phyloP scores from a whole-genome alignment of 1,284 basidiomycete genomes.

The Leccinum subspadiceum region DNA sequence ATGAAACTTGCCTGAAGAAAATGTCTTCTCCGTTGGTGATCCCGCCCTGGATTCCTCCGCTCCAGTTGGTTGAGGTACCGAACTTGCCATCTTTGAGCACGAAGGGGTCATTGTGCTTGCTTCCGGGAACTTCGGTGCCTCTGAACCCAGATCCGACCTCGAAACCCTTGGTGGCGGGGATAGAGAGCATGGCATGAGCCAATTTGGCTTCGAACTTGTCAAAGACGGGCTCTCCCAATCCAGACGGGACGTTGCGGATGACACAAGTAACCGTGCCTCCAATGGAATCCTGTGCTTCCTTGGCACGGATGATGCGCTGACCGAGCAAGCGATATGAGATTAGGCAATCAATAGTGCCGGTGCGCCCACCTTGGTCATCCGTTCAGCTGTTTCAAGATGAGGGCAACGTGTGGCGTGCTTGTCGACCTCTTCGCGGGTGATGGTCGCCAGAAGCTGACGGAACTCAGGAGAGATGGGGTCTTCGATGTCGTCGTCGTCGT shows the following conservation, averaged over 20 bases:
- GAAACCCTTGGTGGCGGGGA: constrained; percentile 98
- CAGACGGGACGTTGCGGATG: constrained; percentile 85
- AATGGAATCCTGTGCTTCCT: constrained; percentile 90
- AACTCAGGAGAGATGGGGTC: constrained; percentile 87
- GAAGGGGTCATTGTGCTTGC: constrained; percentile 93
- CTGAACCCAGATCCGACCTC: constrained; percentile 97
- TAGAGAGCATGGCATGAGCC: constrained; percentile 97
- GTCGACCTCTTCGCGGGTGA: constrained; percentile 90
- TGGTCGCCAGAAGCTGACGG: constrained; percentile 71
- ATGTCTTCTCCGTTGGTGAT: constrained; percentile 98
- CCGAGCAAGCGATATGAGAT: constrained; percentile 10
- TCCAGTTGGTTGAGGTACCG: constrained; percentile 92
- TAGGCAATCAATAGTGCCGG: constrained; percentile 6
- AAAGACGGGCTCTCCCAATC: constrained; percentile 96
- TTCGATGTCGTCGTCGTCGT: constrained; percentile 72
- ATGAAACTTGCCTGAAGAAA: constrained; percentile 80
- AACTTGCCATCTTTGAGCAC: constrained; percentile 71
- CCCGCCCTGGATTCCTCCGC: constrained; percentile 96
- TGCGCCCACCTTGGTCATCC: constrained; percentile 78
- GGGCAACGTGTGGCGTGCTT: constrained; percentile 89
- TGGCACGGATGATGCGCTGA: constrained; percentile 91
- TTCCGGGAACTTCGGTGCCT: constrained; percentile 93
- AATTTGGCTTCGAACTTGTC: constrained; percentile 98
- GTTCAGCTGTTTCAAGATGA: constrained; percentile 81
- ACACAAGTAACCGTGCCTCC: constrained; percentile 98